Base-by-base conservation (phyloP, 2,329 filamentous ascomycete genomes). In the Coniochaeta prunicola region DNA sequence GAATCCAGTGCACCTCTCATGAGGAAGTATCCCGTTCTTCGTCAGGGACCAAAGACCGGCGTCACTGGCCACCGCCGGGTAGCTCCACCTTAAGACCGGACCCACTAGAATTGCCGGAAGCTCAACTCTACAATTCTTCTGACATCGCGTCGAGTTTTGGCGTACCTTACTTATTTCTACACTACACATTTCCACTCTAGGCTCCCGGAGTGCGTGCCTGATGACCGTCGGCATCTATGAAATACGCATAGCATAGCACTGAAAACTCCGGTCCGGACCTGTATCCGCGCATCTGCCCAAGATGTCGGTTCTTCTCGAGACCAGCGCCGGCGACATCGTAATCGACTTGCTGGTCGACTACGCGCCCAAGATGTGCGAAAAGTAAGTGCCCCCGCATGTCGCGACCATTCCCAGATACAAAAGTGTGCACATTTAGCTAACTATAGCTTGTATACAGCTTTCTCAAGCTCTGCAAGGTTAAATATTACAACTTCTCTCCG, bases 401-500 rank as follows among this genome's bases (percentile, higher is more conserved):
- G 19, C 10, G 30, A 2, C n/a, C 26, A n/a, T n/a, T n/a, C n/a
- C n/a, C n/a, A n/a, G 59, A 59, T 48, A 59, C 60, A 60, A 61
- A 64, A 60, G 64, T 53, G n/a, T 45, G n/a, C 21, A 17, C 26
- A 53, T 8, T 33, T 63, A 59, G 77, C 84, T 86, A 78, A 88
- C 78, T 69, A 62, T 71, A 67, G 76, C 17, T 40, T 55, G 68
- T 77, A 78, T 80, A 78, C 74, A 96, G 91, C 81, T 97, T 99
- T 74, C 80, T 99, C 59, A 97, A 99, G 81, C 90, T 99, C 67
- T 97, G 94, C 85, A 97, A 97, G 77, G 80, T 92, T 75, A 99
- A 97, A 78, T 99, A 97, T 78, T 99, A 97, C 85, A 97, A 97
- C 78, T 97, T 96, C 73, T 87, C 92, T 6, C 94, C 93, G 28